Evolutionary conservation across 2,329 filamentous ascomycete genomes (phyloP).

Genomic region (Myrmaecium sp.): DNA sequence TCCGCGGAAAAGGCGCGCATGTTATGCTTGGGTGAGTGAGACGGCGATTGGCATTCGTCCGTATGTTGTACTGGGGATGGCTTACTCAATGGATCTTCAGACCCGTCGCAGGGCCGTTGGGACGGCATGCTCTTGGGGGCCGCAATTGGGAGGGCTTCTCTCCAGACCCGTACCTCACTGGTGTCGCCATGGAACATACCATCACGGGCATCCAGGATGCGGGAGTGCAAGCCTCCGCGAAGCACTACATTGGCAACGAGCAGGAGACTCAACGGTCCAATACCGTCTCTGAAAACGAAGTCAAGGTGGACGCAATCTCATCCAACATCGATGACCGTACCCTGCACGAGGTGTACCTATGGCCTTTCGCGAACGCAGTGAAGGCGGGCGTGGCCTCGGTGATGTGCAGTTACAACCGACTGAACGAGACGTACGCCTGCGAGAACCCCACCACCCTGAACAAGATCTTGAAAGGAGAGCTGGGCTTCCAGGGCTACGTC

Average conservation of each 20-base stretch:
- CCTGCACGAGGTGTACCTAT: constrained; percentile 59
- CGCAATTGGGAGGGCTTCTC: constrained; percentile 34
- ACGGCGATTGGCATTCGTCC: too few species aligned
- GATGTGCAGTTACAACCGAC: constrained; percentile 30
- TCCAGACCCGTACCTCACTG: constrained; percentile 31
- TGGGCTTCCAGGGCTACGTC: constrained; percentile 15
- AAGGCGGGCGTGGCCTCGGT: constrained; percentile 42
- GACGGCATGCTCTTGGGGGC: constrained; percentile 25
- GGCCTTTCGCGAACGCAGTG: constrained; percentile 62
- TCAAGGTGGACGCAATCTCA: constrained; percentile 18
- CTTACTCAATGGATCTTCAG: too few species aligned
- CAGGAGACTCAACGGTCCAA: constrained; percentile 38
- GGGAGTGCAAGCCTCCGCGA: constrained; percentile 25
- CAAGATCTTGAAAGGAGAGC: constrained; percentile 32
- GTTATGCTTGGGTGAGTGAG: constrained; percentile 22
- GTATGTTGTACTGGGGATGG: too few species aligned
- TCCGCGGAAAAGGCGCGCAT: constrained; percentile 19
- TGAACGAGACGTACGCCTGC: constrained; percentile 23
- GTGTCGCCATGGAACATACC: constrained; percentile 25
- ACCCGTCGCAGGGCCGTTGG: constrained; percentile 26
- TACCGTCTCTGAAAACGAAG: constrained; percentile 21
- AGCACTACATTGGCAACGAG: constrained; percentile 45
- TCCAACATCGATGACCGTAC: constrained; percentile 56
- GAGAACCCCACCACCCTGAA: constrained; percentile 28
- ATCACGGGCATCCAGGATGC: constrained; percentile 28